Evolutionary conservation across 768 basidiomycete genomes (phyloP), one percentile per base, ranked within the genome.

Genomic region (Russula griseocarnosa): DNA sequence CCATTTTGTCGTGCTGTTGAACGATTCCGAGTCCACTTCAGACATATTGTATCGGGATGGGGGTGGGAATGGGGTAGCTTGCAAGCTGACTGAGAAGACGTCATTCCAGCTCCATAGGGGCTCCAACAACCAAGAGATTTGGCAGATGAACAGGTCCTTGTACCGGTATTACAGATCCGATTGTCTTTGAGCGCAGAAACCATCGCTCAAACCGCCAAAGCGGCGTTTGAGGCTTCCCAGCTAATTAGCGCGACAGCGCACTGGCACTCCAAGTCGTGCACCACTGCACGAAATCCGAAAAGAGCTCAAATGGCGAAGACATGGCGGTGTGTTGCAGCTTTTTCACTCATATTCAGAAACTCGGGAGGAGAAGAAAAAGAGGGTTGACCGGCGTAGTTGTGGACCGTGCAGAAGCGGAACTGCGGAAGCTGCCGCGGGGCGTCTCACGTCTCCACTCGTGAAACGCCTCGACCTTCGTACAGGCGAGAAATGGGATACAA

Each of bases 211-310:
- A 80, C 83, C 2, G 93, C 94, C 26, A 92, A 93, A 72, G 72
- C 75, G 8, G 92, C 96, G 0, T 99, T 96, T 71, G 87, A 94
- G 69, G 81, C 81, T 24, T 94, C 94, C 5, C 96, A 97, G 73
- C 81, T 96, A 28, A 77, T 96, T 58, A 76, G 84, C 26, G 74
- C 87, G 1, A 70, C 78, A 0, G 68, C 83, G 94, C 34, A 79
- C n/a, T n/a, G n/a, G n/a, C n/a, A n/a, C n/a, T n/a, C n/a, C n/a
- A n/a, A n/a, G n/a, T 68, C 75, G 75, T 24, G 94, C n/a, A n/a
- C n/a, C 94, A 0, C 80, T 99, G 1, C 75, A 82, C 61, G 80
- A 81, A 60, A 92, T 98, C 65, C 79, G 82, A 34, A 76, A 78
- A 44, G 83, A 87, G 55, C 83, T 99, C 40, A 82, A 99, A 99